Evolutionary conservation across 2,329 filamentous ascomycete genomes (phyloP), one percentile per base, ranked within the genome.

Genomic region (Aureobasidium uvarum): DNA sequence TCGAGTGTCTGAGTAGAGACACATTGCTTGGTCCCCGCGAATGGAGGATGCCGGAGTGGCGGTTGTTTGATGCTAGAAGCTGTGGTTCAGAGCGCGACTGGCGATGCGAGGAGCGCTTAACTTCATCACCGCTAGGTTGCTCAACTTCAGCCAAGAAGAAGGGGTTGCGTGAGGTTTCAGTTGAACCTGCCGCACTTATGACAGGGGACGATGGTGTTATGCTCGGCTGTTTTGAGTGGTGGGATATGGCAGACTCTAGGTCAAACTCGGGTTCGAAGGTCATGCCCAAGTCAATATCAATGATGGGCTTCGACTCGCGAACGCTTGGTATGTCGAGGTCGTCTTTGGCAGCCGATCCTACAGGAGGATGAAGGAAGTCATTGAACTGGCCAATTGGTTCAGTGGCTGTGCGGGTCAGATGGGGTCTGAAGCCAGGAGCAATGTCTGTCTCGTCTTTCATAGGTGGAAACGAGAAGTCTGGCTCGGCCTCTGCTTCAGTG

Each of bases 121-220:
- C 70, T 54, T 75, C 73, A 10, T 68, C 56, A 10, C 71, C 72
- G 16, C 68, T 70, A 54, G 72, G 71, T 18, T 69, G 67, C n/a
- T 69, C 66, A 25, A 73, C 70, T 14, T 82, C 79, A 68, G 82
- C 81, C 7, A 82, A 76, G 69, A 82, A 80, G 68, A 83, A 83
- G 0, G 80, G 80, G 64, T 82, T 79, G 5, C 79, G 79, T 45
- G 77, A 76, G 23, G 75, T 73, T 60, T 80, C 77, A 20, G 75
- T 78, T 54, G 75, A 56, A 16, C 56, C 58, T 48, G 65, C 48
- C n/a, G 41, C 65, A 69, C 76, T 65, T 1, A 71, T 73, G 45
- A 70, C 71, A 8, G 72, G 68, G 2, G 75, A 72, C 0, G 76
- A 80, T 52, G 73, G 75, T 5, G 80, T 76, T 0, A 80, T 80